Evolutionary conservation across 2,329 filamentous ascomycete genomes (phyloP), one percentile per base, ranked within the genome.

Genomic region (Xylariaceae sp.): DNA sequence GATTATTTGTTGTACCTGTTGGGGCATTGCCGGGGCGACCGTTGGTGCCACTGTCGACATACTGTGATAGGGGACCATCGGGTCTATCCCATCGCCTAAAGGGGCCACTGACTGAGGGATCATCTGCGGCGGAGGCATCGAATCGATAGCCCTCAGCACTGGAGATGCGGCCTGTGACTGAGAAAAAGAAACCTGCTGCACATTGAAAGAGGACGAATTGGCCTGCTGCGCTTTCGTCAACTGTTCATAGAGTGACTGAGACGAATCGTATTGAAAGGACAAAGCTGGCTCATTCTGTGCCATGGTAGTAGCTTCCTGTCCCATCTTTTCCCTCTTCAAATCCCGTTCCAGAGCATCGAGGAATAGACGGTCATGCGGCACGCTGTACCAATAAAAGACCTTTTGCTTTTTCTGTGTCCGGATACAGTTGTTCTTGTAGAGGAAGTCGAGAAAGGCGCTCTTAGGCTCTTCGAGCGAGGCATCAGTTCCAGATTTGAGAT

Each of bases 371-470:
- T 99, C 94, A 72, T 99, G 94, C 1, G 94, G 94, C 47, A 99
- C 94, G 76, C 91, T 96, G 76, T 97, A 99, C 94, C 94, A 99
- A 77, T 97, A 99, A 70, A 99, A 99, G 62, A 99, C 94, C 80
- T 99, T 99, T 71, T 99, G 94, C 81, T 99, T 99, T 85, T 99
- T 99, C 74, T 99, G 94, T 39, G 94, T 99, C 65, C 94, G 87
- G 66, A 99, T 99, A 81, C 94, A 99, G 79, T 99, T 99, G 83
- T 99, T 99, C 82, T 99, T 99, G 84, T 99, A 99, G 44, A 99
- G 80, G 72, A 97, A 99, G 74, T 99, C 94, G 59, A 99, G 83
- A 76, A 99, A 99, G 1, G 89, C 87, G 75, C 92, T 97, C 81
- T 99, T 99, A 53, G 94, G 94, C 78, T 99, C 94, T 75, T 99